Evolutionary conservation across 805 yeast species (phyloP), one percentile per base, ranked within the genome.

Genomic region (Lipomyces chichibuensis): DNA sequence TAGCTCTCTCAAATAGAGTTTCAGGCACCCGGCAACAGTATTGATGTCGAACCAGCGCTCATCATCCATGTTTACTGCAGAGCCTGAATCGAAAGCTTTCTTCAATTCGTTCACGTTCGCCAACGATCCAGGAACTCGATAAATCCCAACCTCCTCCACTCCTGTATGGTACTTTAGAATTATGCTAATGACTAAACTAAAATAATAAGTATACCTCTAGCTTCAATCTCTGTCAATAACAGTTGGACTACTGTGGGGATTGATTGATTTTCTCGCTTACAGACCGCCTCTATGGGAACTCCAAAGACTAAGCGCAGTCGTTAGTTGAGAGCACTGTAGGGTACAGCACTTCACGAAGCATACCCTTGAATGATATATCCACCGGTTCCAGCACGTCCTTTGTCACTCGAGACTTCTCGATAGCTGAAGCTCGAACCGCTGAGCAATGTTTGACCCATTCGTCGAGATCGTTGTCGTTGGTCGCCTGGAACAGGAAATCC

Each of bases 61-160:
- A 74, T 86, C 82, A 71, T 82, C 83, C 70, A 84, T 74, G 3
- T 85, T 80, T 11, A 75, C 75, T 49, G 78, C 74, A 11, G 77
- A 77, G 37, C 84, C 85, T 63, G 84, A 85, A 67, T 84, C 87
- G 74, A 87, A 86, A 14, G 86, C 85, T 46, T 78, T 79, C 72
- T 84, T 85, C 67, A 86, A 77, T 4, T 83, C 79, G 61, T 85
- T 84, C 57, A 86, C 85, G 60, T 86, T 83, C 7, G 87, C 87
- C 51, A 85, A 81, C 8, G 89, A 85, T 3, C 89, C 90, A 0
- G 89, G 86, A 43, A 86, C 82, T 76, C 98, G 86, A 77, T 94
- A 94, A 14, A 94, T 81, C 20, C 98, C 98, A 63, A 91, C 90
- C 75, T 93, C 98, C 71, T 91, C 92, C 35, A 94, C 76, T 0